These are phyloP conservation scores for Ensete ventricosum DNA, from an alignment of 176 grass and related monocot genomes.

Conservation along the genomic window DNA sequence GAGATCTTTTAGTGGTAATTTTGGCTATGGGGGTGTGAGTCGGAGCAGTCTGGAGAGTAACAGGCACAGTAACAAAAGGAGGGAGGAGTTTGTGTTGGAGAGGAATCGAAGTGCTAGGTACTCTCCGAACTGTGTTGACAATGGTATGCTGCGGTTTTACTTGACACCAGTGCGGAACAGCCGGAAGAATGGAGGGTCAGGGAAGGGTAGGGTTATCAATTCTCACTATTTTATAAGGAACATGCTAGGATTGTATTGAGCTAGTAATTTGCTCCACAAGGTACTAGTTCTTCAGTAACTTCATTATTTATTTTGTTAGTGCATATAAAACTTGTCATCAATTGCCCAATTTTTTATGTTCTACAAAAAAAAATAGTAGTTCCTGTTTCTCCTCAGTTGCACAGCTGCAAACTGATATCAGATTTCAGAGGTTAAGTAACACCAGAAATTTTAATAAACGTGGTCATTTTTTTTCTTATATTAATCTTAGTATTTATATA, in stretches of 20 bases:
- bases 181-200: slow-evolving; percentile 38
- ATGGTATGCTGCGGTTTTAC: slow-evolving; percentile 84
- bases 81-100: slow-evolving; percentile 44
- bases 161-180: slow-evolving; percentile 69
- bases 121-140: slow-evolving; percentile 61
- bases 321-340: no score
- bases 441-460: not conserved
- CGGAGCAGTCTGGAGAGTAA: slow-evolving; percentile 7
- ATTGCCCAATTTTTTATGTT: no score
- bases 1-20: slow-evolving; percentile 82
- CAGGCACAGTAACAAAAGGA: slow-evolving; percentile 23
- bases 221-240: slow-evolving; percentile 63
- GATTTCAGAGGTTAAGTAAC: no score
- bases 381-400: no score
- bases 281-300: no score
- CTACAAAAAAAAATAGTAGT: no score
- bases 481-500: no score
- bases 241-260: slow-evolving; percentile 63
- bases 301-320: no score
- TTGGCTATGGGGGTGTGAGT: slow-evolving; percentile 53
- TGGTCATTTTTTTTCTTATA: not conserved
- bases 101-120: slow-evolving; percentile 70
- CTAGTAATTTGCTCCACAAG: not conserved
- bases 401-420: no score
- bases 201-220: slow-evolving; percentile 51